Evolutionary conservation across 2,329 filamentous ascomycete species (phyloP), one percentile per base, ranked within the genome.

Genomic region (Colletotrichum chlorophyti): DNA sequence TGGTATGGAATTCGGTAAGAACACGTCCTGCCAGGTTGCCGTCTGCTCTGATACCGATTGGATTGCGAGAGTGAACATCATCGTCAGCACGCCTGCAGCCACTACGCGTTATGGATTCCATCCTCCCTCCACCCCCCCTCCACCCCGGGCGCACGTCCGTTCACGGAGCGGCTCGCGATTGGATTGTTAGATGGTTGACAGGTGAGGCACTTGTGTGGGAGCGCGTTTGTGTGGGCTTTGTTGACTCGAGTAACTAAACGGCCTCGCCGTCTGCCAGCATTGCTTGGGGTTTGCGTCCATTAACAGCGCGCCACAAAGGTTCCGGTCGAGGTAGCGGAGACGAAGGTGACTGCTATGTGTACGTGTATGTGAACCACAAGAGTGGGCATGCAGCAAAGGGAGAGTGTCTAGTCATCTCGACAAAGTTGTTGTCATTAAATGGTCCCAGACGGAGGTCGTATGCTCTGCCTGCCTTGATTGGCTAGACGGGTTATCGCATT

Each of bases 141-240:
- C n/a, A n/a, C n/a, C 15, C 3, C n/a, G 17, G 29, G 24, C 32
- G 27, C 37, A 55, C 24, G 31, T 48, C 43, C 32, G 37, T 40
- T 55, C 43, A n/a, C 47, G 45, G 42, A n/a, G 31, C 21, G 38
- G 31, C 45, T 59, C 51, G 51, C 55, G 51, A 59, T 55, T 59
- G 51, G 55, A 26, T 40, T 32, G 26, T 45, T 35, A 24, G 26
- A 35, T 24, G 37, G 24, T 23, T 59, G 50, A 49, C 55, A 59
- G 55, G 50, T 37, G 29, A 23, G 43, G 17, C 19, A 58, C 11
- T 29, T 27, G 50, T 32, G 23, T 26, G 29, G 32, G 40, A 12
- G 41, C 32, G 14, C 19, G 53, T 11, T 29, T 27, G 50, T 32
- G 23, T 26, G 29, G 32, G 40, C 14, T 32, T 32, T 11, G 37